Base-by-base conservation (phyloP, 805 yeast genomes). In the Wickerhamiella parazyma region DNA sequence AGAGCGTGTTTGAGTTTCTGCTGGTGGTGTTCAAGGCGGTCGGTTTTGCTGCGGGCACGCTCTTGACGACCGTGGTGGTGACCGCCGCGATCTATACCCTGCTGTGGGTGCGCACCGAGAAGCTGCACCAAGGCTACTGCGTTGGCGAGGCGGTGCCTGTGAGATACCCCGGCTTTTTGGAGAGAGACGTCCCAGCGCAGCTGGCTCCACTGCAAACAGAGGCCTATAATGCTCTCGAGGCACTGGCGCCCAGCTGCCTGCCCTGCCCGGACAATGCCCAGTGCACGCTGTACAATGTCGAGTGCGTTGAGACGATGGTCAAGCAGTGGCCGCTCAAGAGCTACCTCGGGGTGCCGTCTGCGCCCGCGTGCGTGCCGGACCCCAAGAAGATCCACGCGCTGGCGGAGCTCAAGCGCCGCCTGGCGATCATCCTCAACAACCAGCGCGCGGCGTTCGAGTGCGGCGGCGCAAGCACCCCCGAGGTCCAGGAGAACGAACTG, bases 351-450 rank as follows among this genome's bases (percentile, higher is more conserved):
- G 45, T 73, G 12, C 18, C 83, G 91, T 9, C 54, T 76, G 3
- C 58, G 74, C 39, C 82, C 18, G 58, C 59, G 31, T 89, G 97
- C 66, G 68, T 77, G 12, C 78, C 80, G 26, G 95, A 89, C 57
- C 73, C 77, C 28, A 72, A 73, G 52, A 78, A 75, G 59, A 77
- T 80, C 31, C 78, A 80, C 51, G 71, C 78, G 52, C 69, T 80
- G 26, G 72, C 71, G 38, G 74, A 75, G 42, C 72, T 86, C 64
- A 72, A 78, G 11, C 71, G 74, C 43, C 78, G 78, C 51, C 75
- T 86, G 1, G 64, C 80, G 45, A 77, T 75, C 47, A 59, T 80
- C 42, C 65, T 87, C 52, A 70, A 89, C 47, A 66, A 73, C 17
- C 72, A 77, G 49, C 76, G 82, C 53, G 94, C 93, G 0, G 67